Evolutionary conservation across 306 rosid genomes (phyloP), one percentile per base, ranked within the genome.

Genomic region (Fragaria vesca): DNA sequence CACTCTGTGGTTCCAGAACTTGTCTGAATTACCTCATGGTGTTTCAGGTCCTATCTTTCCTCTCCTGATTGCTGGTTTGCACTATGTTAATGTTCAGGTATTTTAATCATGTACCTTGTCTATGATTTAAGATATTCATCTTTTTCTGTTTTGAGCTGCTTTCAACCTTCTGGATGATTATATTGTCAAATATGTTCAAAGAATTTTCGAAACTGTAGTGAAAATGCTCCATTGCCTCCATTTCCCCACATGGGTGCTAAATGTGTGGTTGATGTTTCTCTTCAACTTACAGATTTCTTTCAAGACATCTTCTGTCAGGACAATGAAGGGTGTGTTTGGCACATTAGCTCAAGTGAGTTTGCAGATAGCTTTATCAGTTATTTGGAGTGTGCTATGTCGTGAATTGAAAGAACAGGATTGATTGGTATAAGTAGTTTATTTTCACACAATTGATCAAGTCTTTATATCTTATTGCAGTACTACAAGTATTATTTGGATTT

Each of bases 1-100:
- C 76, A 84, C 90, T 83, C 77, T 92, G 47, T 95, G 98, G 98
- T 95, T 95, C 86, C 92, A 86, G 76, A 87, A 95, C 86, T 89
- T 95, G 84, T 83, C 97, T 66, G 92, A 88, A 73, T 78, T 81
- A 50, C 82, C 98, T 69, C 92, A 87, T 13, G 97, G 97, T 65
- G 84, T 86, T 78, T 82, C 81, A 24, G 97, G 98, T 69, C 77
- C 89, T 86, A 80, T 89, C 85, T 89, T 92, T 83, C 98, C 98
- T 60, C 28, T 88, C 57, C 61, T 91, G 80, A 87, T 91, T 74
- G 92, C 93, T 72, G 85, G 92, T 76, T 87, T 95, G 87, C 97
- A 95, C 86, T 88, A 71, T 76, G 48, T 76, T 66, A 92, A 82
- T 80, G 82, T 90, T 87, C 93, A 88, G 98, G 98, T 92, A 87